Percentiles rank a stretch among this genome's conserved stretches.
phyloP scores from a whole-genome alignment of 208 protist genomes.

The Trypanosoma avium region DNA sequence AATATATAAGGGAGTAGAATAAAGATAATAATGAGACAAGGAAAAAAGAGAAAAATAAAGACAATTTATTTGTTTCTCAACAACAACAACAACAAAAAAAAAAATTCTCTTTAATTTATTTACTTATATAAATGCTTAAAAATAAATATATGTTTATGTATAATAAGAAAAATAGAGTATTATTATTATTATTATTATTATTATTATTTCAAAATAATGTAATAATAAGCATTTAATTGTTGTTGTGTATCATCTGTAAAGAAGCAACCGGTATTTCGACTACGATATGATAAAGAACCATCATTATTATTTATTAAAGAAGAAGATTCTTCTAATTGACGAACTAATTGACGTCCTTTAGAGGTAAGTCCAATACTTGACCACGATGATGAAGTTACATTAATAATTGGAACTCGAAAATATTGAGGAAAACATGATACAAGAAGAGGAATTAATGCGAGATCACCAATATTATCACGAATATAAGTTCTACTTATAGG shows the following conservation, averaged over 20 bases:
- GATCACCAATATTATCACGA: constrained; percentile 23
- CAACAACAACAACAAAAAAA: background rate
- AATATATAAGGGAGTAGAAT: background rate
- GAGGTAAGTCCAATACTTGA: constrained; percentile 18
- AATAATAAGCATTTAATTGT: constrained; percentile 22
- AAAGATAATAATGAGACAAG: background rate
- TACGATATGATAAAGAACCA: background rate
- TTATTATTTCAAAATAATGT: constrained; percentile 9
- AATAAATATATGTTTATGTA: background rate
- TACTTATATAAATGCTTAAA: no score
- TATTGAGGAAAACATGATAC: constrained; percentile 14
- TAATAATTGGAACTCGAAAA: constrained; percentile 17
- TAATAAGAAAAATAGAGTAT: no score
- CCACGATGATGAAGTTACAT: constrained; percentile 8
- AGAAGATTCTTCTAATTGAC: background rate
- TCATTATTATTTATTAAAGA: background rate
- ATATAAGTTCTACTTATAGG: constrained; percentile 21
- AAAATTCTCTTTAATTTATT: no score
- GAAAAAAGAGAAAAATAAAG: constrained; percentile 5
- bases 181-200: no score
- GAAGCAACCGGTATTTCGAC: constrained; percentile 17
- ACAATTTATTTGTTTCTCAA: background rate
- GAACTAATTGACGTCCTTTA: constrained; percentile 8
- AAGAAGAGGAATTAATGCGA: constrained; percentile 21
- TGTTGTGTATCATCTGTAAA: constrained; percentile 23